These are phyloP conservation scores for Isoetes taiwanensis DNA, from an alignment of 75 land plant genomes.

Conservation along the genomic window DNA sequence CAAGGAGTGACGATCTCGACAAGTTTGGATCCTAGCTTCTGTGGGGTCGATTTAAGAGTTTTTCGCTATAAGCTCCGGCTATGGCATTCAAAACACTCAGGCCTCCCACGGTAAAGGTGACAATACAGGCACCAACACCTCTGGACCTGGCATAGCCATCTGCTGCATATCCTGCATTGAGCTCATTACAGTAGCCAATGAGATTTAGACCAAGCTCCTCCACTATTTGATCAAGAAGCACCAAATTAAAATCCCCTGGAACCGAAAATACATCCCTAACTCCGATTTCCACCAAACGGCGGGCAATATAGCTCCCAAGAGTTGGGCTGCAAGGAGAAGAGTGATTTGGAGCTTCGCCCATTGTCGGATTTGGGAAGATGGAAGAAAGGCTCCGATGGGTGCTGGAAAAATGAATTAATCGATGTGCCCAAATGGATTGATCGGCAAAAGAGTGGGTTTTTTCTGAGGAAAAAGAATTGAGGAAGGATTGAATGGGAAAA, in stretches of 20 bases:
- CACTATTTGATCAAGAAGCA: neutral
- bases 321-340: neutral
- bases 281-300: neutral
- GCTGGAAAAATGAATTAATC: no score
- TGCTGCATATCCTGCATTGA: slow-evolving; percentile 3
- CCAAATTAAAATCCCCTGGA: slow-evolving; percentile 1
- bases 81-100: slow-evolving; percentile 3
- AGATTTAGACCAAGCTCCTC: neutral
- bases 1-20: no score
- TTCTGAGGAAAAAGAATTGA: no score
- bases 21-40: no score
- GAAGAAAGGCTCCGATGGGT: no score
- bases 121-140: neutral
- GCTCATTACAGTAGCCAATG: slow-evolving; percentile 4
- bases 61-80: slow-evolving; percentile 1
- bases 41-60: no score
- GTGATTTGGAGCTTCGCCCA: no score
- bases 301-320: neutral
- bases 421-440: no score
- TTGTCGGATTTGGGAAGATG: no score
- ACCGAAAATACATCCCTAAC: slow-evolving; percentile 5
- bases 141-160: neutral
- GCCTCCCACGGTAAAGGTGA: slow-evolving; percentile 3
- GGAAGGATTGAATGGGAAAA: no score
- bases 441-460: no score